Conservation (phyloP, 441 rosid species). For the Dalechampia spathulata region DNA sequence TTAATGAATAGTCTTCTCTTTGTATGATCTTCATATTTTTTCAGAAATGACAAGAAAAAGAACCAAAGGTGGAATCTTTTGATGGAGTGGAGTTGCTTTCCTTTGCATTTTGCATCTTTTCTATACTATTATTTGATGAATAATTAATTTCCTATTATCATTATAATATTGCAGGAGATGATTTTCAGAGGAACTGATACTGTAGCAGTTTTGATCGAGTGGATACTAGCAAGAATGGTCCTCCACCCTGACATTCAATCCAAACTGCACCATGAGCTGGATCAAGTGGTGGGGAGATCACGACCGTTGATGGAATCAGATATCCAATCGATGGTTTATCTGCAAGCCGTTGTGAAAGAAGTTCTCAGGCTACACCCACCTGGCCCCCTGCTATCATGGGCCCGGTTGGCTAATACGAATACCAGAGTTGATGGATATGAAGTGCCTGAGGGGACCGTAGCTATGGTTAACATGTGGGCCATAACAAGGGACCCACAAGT, state of each 20-base stretch:
- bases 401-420: conserved; percentile 44
- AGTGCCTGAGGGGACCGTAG: conserved; percentile 48
- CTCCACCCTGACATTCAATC: conserved; percentile 48
- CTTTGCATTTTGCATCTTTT: no score
- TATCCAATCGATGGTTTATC: conserved; percentile 25
- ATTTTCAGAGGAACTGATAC: conserved; percentile 64
- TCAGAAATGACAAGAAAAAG: conserved; percentile 1
- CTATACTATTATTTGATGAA: no score
- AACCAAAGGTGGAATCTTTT: conserved; percentile 17
- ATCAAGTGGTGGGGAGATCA: conserved; percentile 39
- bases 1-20: not conserved
- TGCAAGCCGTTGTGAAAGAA: conserved; percentile 47
- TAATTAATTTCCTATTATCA: no score
- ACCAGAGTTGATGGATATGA: conserved; percentile 33
- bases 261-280: conserved; percentile 44
- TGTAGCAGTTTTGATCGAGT: conserved; percentile 46
- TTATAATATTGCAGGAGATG: conserved; percentile 34
- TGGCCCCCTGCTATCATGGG: conserved; percentile 64
- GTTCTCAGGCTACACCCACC: conserved; percentile 57
- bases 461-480: conserved; percentile 78
- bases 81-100: not conserved
- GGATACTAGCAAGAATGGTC: conserved; percentile 60
- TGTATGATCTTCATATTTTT: not conserved
- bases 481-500: conserved; percentile 43
- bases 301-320: conserved; percentile 31